Base-by-base conservation (phyloP, 208 protist species). In the Leptomonas seymouri region DNA sequence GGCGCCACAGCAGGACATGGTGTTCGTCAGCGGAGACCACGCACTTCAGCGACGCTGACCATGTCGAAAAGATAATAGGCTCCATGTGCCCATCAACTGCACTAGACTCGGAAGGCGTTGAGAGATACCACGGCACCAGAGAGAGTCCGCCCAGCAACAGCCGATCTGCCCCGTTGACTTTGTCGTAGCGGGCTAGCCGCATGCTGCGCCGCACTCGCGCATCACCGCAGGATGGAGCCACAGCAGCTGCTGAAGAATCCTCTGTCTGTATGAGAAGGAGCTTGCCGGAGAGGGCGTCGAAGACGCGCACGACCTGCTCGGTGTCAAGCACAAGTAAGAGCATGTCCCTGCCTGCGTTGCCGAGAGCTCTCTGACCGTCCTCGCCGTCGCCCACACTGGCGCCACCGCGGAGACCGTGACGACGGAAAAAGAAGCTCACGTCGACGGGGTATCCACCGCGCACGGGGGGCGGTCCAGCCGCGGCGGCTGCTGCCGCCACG, bases 21-120 rank as follows among this genome's bases (percentile, higher is more conserved):
- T 83, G 77, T 48, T 84, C 83, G 59, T 96, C 91, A 0, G 91
- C 87, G 42, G 85, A 93, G n/a, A 93, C 80, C 46, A 78, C 84
- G 23, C 82, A 81, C n/a, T 62, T 39, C 66, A 86, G 75, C 3
- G 63, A 65, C 4, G 55, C 45, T 41, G 82, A 78, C 73, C 78
- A 92, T 9, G 65, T 46, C 51, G 87, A 54, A 45, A 84, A 89
- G 18, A 96, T 51, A 59, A 96, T 68, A 0, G 87, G 74, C 21
- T 85, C 73, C 15, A 78, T 81, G 64, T 96, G 91, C 0, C 91
- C 86, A 53, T 82, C 78, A 50, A 69, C 61, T 16, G 71, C 79
- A 62, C 84, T 87, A 14, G 74, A 78, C 49, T 74, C 71, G 8
- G 55, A 51, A 21, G 72, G 56, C 34, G 53, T 28, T 16, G 63